These are phyloP conservation scores for Eucalyptus globulus DNA, from an alignment of 345 rosid genomes.

Conservation along the genomic window DNA sequence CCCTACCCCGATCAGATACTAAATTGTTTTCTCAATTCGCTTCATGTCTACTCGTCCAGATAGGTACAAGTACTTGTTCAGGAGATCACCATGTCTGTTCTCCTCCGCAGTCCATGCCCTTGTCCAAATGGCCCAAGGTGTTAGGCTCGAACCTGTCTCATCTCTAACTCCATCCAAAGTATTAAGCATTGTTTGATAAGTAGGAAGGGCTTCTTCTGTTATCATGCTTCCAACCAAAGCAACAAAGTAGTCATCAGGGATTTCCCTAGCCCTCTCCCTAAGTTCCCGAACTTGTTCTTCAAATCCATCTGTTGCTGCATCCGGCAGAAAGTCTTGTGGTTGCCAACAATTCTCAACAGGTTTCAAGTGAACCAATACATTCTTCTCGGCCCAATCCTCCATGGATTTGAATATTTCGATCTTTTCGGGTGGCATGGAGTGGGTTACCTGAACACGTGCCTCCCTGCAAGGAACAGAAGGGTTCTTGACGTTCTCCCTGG, in stretches of 20 bases:
- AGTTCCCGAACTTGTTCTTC: constrained; percentile 72
- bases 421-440: constrained; percentile 84
- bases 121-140: constrained; percentile 62
- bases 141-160: constrained; percentile 68
- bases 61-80: constrained; percentile 50
- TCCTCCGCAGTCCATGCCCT: constrained; percentile 69
- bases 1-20: constrained; percentile 51
- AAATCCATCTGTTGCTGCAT: constrained; percentile 64
- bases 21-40: constrained; percentile 57
- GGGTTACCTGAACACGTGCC: constrained; percentile 70
- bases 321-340: constrained; percentile 88
- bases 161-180: constrained; percentile 67
- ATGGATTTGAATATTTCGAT: constrained; percentile 80
- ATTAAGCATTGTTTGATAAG: constrained; percentile 66
- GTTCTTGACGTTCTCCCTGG: constrained; percentile 66
- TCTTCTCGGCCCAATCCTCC: constrained; percentile 76
- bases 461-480: constrained; percentile 60
- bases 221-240: constrained; percentile 74
- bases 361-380: constrained; percentile 52
- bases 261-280: constrained; percentile 68
- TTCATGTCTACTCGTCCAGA: constrained; percentile 53
- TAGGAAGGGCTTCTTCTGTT: constrained; percentile 80
- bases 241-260: constrained; percentile 86
- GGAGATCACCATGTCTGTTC: constrained; percentile 61
- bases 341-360: constrained; percentile 92